Base-by-base conservation (phyloP, 352 stramenopile genomes). In the Globisporangium orthogonon region DNA sequence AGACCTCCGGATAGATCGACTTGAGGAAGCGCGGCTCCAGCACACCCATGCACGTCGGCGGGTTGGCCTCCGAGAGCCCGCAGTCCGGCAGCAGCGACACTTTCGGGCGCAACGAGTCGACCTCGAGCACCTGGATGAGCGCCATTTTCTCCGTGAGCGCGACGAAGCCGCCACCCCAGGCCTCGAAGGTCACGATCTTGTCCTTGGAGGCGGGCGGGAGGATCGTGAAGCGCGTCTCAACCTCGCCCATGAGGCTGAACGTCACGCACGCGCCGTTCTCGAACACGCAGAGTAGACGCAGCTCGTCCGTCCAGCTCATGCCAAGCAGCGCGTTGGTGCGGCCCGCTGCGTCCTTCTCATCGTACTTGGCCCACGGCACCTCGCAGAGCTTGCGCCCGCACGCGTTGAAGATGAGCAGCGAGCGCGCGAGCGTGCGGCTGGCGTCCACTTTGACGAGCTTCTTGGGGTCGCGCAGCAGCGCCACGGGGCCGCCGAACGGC, bases 11-110 rank as follows among this genome's bases (percentile, higher is more conserved):
- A 58, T 95, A 89, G 50, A 88, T 82, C 18, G 78, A 95, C 35
- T 94, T 89, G 39, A 96, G 87, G 61, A 96, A 95, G 17, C 88
- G 88, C 17, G 92, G 82, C 54, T 96, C 78, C 0, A 98, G 64
- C n/a, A 98, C 89, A 0, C 91, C 93, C 83, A 98, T 94, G 53
- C 84, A 91, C 46, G 84, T 94, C 23, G 84, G 84, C 33, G 80
- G 78, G 58, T 91, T 94, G 15, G 58, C 41, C 40, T 89, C 77
- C 17, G 82, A 87, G 2, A 91, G 73, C 1, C 82, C 82, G 46
- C 72, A 88, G 40, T 94, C 84, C 0, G 80, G 78, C 55, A 94
- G 56, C 28, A 87, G 61, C 39, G 77, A 84, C 40, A 91, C 80
- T 57, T 90, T 89, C 7, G 84, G 84, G 0, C 79, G 80, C 52